Evolutionary conservation across 2,329 filamentous ascomycete species (phyloP).

Genomic region (Balansia obtecta): DNA sequence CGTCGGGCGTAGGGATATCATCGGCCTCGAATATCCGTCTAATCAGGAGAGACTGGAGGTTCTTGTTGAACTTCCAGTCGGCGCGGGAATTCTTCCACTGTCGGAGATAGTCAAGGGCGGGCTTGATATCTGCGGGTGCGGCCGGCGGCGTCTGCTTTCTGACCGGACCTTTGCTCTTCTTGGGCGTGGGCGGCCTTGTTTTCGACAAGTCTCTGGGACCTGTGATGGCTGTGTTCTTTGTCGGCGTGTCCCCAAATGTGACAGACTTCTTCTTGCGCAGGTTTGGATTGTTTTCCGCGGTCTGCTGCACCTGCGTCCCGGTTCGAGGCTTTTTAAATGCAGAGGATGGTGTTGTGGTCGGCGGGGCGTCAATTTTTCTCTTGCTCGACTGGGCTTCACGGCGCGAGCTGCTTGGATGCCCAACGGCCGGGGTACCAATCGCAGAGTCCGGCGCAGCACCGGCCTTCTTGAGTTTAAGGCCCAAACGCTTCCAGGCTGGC

Average conservation of each 20-base stretch:
- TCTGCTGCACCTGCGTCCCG: conserved; percentile 13
- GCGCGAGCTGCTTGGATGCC: conserved; percentile 24
- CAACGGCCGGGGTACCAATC: conserved; percentile 20
- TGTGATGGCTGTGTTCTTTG: conserved; percentile 18
- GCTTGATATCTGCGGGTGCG: conserved; percentile 35
- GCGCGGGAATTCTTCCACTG: conserved; percentile 59
- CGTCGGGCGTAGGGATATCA: conserved; percentile 57
- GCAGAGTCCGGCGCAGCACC: conserved; percentile 20
- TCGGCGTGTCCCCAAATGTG: conserved; percentile 32
- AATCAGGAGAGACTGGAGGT: conserved; percentile 72
- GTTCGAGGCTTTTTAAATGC: conserved; percentile 23
- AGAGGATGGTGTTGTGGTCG: conserved; percentile 15
- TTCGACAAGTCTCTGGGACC: conserved; percentile 10
- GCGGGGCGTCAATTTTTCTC: conserved; percentile 26
- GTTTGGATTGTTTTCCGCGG: conserved; percentile 14
- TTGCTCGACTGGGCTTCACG: conserved; percentile 23
- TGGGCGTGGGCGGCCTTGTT: conserved; percentile 22
- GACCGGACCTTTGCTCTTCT: conserved; percentile 24
- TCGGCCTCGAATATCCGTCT: conserved; percentile 68
- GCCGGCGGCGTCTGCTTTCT: conserved; percentile 26
- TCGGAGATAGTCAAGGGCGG: conserved; percentile 63
- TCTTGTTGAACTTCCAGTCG: conserved; percentile 94
- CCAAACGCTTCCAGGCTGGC: conserved; percentile 50
- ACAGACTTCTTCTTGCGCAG: conserved; percentile 34
- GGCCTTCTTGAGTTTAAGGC: conserved; percentile 45